Evolutionary conservation across 192 early-diverging fungal species (phyloP).

Genomic region (Umbelopsis vinacea): DNA sequence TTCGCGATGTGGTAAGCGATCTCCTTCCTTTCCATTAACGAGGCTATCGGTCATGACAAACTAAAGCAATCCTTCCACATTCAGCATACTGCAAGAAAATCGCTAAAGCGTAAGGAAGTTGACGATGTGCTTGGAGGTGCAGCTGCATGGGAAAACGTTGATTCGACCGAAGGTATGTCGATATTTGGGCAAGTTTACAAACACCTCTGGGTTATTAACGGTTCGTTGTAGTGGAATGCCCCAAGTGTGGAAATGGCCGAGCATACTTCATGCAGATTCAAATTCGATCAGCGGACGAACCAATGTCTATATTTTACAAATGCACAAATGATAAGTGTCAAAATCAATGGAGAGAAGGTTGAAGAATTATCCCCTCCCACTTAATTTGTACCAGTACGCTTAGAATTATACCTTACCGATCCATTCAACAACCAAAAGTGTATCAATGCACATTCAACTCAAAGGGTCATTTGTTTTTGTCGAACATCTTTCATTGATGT

Average conservation of each 20-base stretch:
- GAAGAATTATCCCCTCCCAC: neutral
- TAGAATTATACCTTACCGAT: no score
- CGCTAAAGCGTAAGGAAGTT: constrained; percentile 79
- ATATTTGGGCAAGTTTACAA: neutral
- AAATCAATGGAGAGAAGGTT: constrained; percentile 75
- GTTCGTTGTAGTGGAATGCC: constrained; percentile 53
- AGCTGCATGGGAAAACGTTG: constrained; percentile 89
- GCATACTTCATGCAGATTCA: constrained; percentile 91
- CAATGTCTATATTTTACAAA: constrained; percentile 91
- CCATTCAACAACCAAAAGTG: no score
- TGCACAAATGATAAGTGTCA: constrained; percentile 73
- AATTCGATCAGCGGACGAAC: constrained; percentile 94
- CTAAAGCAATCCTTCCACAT: constrained; percentile 26
- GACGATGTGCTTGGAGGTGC: constrained; percentile 95
- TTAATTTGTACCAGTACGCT: no score
- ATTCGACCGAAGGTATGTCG: constrained; percentile 60
- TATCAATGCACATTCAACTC: no score
- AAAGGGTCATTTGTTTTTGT: no score
- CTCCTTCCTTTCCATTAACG: no score
- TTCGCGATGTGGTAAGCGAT: constrained; percentile 45
- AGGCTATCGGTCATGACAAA: no score
- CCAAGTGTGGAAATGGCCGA: constrained; percentile 68
- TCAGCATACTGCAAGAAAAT: constrained; percentile 63
- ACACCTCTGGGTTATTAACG: neutral
- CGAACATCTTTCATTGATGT: neutral